Evolutionary conservation across 2,329 filamentous ascomycete genomes (phyloP).

Genomic region (Fusarium temperatum): DNA sequence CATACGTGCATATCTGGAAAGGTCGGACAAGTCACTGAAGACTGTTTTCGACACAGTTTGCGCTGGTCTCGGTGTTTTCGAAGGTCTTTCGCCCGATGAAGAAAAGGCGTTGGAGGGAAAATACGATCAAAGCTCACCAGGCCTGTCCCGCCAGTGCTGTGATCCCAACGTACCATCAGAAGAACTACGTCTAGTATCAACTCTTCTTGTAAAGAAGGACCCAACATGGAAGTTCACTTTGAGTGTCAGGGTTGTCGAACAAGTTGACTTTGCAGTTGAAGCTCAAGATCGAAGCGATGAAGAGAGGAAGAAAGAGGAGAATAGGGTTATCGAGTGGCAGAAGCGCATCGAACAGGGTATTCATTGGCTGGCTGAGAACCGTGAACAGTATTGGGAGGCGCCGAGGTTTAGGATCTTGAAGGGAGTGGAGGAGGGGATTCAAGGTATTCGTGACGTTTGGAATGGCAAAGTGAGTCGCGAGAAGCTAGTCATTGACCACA

Average conservation of each 20-base stretch:
- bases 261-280: background rate
- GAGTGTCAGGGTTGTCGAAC: background rate
- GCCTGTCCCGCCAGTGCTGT: background rate
- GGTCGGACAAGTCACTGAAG: background rate
- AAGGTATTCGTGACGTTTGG: slow-evolving; percentile 6
- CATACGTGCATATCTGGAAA: background rate
- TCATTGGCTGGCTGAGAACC: background rate
- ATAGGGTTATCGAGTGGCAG: background rate
- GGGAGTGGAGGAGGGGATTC: slow-evolving; percentile 2
- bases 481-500: background rate
- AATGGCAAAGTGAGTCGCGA: background rate
- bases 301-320: background rate
- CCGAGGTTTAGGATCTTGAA: background rate
- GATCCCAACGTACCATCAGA: background rate
- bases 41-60: background rate
- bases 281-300: background rate
- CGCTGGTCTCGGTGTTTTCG: background rate
- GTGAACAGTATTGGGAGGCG: background rate
- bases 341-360: background rate
- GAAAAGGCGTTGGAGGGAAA: background rate
- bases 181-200: background rate
- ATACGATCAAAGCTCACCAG: background rate
- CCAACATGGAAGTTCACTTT: background rate
- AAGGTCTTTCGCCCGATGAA: background rate
- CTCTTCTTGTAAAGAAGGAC: background rate